Conservation (phyloP, 2,329 filamentous ascomycete species). For the Triangularia setosa region DNA sequence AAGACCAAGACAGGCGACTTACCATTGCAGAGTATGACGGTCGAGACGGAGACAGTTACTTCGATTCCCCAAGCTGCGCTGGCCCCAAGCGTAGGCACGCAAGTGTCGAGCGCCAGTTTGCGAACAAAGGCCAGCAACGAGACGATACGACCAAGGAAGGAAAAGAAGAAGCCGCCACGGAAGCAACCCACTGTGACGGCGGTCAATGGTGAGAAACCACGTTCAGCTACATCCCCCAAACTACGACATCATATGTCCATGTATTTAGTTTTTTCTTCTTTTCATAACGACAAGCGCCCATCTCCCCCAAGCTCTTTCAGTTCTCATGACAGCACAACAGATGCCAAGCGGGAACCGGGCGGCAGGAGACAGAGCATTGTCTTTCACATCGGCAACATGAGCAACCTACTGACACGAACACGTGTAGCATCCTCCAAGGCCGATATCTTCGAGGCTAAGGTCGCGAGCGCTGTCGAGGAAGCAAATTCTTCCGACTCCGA, state of each 20-base stretch:
- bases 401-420: constrained; percentile 43
- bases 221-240: constrained; percentile 28
- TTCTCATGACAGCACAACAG: constrained; percentile 32
- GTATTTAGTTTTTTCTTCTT: constrained; percentile 35
- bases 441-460: constrained; percentile 96
- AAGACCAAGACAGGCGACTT: constrained; percentile 70
- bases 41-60: constrained; percentile 92
- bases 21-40: constrained; percentile 87
- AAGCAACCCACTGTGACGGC: constrained; percentile 70
- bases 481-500: constrained; percentile 96
- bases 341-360: constrained; percentile 17
- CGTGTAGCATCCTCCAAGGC: constrained; percentile 82
- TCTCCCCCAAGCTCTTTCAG: constrained; percentile 35
- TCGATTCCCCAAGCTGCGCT: constrained; percentile 83
- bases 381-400: constrained; percentile 38
- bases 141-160: constrained; percentile 90
- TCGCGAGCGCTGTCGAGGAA: constrained; percentile 93
- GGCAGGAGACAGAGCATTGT: constrained; percentile 32
- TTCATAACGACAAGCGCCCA: constrained; percentile 28
- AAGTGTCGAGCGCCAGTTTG: constrained; percentile 66
- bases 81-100: constrained; percentile 59
- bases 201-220: constrained; percentile 63
- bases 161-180: constrained; percentile 74
- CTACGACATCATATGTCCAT: constrained; percentile 41
- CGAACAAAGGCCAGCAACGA: constrained; percentile 88